Evolutionary conservation across 495 filamentous ascomycete genomes (phyloP), one percentile per base, ranked within the genome.

Genomic region (Emericellopsis terricola): DNA sequence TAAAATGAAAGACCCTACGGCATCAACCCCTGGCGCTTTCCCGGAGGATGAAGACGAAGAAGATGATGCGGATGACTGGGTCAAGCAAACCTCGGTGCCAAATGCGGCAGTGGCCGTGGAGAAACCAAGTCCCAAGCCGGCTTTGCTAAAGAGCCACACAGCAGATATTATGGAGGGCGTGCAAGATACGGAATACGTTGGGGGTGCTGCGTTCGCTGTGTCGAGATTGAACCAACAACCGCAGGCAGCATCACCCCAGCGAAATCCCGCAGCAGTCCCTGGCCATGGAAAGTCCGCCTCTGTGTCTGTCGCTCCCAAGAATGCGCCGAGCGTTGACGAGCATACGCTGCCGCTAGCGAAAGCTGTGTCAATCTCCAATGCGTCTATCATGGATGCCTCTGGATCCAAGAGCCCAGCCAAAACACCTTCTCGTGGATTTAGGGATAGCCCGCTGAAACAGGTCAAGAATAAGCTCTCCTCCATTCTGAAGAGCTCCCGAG

Each of bases 401-500:
- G 46, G 53, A 19, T 64, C 73, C 17, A 73, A 73, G 5, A 81
- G 78, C 8, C 77, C 81, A 3, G 59, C 63, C 15, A 79, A 77
- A 29, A 82, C 81, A 9, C 81, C 81, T 11, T 59, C 65, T 6
- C 69, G 69, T 37, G 68, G 65, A 37, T 68, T 76, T 43, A 58
- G 63, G 33, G 82, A 86, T 38, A 85, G 77, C 29, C 81, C 83
- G 4, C 51, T 92, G 18, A 92, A 81, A 48, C 79, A 84, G 31
- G 84, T 85, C 13, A 94, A 91, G 57, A 78, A 73, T 41, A 84
- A 80, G 49, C 57, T 94, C 21, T 83, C 83, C 27, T 89, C 84
- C 7, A 81, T 91, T 34, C 61, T 94, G 41, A 81, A 82, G 49
- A 78, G 77, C 23, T 84, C 84, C 10, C 84, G 78, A 47, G 81